These are phyloP conservation scores for Knufia fluminis DNA, from an alignment of 2,329 filamentous ascomycete species.

Conservation along the genomic window DNA sequence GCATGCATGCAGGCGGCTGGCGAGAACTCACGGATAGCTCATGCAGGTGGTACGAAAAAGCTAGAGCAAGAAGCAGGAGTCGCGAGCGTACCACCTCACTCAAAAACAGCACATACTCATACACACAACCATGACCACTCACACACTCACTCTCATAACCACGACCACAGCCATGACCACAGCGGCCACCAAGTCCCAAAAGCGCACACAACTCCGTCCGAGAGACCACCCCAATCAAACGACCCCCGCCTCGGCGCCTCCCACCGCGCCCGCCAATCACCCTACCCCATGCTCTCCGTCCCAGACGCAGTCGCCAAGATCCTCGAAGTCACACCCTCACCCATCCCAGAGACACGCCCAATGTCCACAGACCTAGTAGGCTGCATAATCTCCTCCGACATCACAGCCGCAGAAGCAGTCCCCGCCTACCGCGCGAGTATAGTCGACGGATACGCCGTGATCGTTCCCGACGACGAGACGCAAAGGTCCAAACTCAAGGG, in stretches of 20 bases:
- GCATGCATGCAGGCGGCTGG: constrained; percentile 87
- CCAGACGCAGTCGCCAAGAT: constrained; percentile 69
- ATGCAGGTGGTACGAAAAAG: constrained; percentile 71
- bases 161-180: constrained; percentile 51
- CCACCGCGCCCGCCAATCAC: constrained; percentile 70
- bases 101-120: constrained; percentile 14
- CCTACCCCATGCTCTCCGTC: constrained; percentile 85
- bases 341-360: constrained; percentile 52
- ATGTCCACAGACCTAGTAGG: constrained; percentile 56
- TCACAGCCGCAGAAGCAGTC: constrained; percentile 70
- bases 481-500: constrained; percentile 48
- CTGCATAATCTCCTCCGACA: constrained; percentile 71
- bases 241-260: constrained; percentile 52
- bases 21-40: constrained; percentile 67
- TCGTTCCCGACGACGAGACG: constrained; percentile 41
- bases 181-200: constrained; percentile 53
- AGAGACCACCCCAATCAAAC: constrained; percentile 47
- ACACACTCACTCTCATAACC: constrained; percentile 32
- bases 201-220: constrained; percentile 60
- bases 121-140: constrained; percentile 20
- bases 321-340: constrained; percentile 59
- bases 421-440: constrained; percentile 93
- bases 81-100: constrained; percentile 14
- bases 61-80: constrained; percentile 76
- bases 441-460: constrained; percentile 88